phyloP scores from a whole-genome alignment of 805 yeast genomes.

The Lipomyces kockii region DNA sequence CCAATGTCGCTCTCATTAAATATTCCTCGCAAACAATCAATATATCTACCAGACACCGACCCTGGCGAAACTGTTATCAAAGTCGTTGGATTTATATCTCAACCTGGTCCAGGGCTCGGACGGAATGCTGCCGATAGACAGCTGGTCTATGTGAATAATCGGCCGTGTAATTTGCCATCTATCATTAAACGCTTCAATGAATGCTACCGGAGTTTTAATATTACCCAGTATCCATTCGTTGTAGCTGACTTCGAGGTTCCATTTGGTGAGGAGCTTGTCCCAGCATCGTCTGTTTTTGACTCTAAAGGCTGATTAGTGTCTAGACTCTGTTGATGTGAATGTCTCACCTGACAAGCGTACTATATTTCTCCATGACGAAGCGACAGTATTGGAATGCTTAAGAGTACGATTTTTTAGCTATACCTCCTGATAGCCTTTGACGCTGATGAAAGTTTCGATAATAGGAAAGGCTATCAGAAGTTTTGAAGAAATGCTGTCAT shows the following conservation, averaged over 20 bases:
- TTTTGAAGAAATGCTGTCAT: constrained; percentile 52
- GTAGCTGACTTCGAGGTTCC: constrained; percentile 60
- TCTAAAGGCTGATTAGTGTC: not conserved
- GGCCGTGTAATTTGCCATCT: constrained; percentile 70
- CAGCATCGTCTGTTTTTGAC: not conserved
- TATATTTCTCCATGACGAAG: constrained; percentile 70
- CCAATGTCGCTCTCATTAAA: constrained; percentile 50
- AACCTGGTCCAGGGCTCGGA: constrained; percentile 78
- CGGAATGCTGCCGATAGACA: constrained; percentile 77
- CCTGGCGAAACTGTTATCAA: constrained; percentile 39
- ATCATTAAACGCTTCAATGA: constrained; percentile 70
- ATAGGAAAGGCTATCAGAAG: constrained; percentile 50
- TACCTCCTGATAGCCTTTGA: not conserved
- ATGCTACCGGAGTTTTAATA: constrained; percentile 70
- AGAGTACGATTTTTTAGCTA: constrained; percentile 6
- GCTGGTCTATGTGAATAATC: constrained; percentile 66
- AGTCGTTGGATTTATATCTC: constrained; percentile 70
- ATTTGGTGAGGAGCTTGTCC: constrained; percentile 10
- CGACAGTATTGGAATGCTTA: constrained; percentile 58
- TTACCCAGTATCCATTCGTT: constrained; percentile 72
- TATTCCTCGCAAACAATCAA: constrained; percentile 15
- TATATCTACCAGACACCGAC: constrained; percentile 23
- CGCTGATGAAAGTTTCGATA: not conserved
- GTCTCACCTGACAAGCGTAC: constrained; percentile 90
- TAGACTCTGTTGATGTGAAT: constrained; percentile 65